Base-by-base conservation (phyloP, 2,329 filamentous ascomycete species). In the Venturia oleaginea region DNA sequence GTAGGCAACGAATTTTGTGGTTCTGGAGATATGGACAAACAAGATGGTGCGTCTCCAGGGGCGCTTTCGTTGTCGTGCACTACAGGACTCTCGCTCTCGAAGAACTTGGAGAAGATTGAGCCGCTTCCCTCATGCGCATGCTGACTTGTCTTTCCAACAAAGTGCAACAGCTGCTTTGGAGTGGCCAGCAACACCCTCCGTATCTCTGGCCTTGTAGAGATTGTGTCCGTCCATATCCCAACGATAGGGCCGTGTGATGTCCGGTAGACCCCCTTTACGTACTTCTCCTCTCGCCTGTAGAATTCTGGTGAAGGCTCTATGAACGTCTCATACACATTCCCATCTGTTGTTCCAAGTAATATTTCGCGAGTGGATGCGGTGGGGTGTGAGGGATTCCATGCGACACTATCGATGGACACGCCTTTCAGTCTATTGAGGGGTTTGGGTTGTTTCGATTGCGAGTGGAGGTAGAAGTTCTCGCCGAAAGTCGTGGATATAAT, bases 391-490 rank as follows among this genome's bases (percentile, higher is more conserved):
- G 94, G 92, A 71, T 95, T 97, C 94, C 94, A 99, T 42, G 93
- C 92, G 67, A 99, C 83, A 67, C 89, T 89, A 75, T 97, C 92
- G 66, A 99, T 91, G 10, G 86, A 82, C 17, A 97, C 91, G 34
- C 91, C 91, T 70, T 93, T 93, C 63, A 99, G 78, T 65, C 91
- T 85, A 17, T 89, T 86, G 42, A 99, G 81, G 8, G 88, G 84
- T 68, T 94, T 91, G 2, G 93, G 92, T 68, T 92, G 89, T 69
- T 91, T 89, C 40, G 92, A 94, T 74, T 97, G 93, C 13, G 92
- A 93, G 75, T 99, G 94, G 11, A 99, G 88, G 76, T 99, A 99
- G 80, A 92, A 99, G 78, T 96, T 97, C 76, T 99, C 94, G 73
- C 92, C 92, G 48, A 92, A 84, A 5, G 91, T 89, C 3, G 94